These are phyloP conservation scores for Peronosclerospora sorghi DNA, from an alignment of 352 stramenopile species.

Conservation along the genomic window DNA sequence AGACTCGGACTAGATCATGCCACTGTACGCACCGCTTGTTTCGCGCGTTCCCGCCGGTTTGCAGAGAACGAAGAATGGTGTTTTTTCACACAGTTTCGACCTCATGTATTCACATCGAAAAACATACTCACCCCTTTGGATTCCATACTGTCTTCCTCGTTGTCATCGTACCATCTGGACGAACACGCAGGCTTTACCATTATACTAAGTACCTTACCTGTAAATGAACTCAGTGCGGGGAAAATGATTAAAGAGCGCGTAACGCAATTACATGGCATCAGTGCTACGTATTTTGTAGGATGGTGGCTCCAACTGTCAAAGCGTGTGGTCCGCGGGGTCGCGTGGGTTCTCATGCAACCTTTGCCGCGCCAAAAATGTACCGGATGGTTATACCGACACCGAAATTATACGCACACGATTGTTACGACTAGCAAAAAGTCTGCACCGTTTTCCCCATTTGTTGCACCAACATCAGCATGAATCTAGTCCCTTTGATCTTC, in stretches of 20 bases:
- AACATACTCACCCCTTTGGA: slow-evolving; percentile 4
- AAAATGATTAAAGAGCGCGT: slow-evolving; percentile 22
- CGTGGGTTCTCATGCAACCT: slow-evolving; percentile 35
- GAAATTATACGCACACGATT: slow-evolving; percentile 18
- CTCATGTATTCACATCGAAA: background rate
- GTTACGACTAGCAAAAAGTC: slow-evolving; percentile 15
- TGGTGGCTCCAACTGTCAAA: slow-evolving; percentile 8
- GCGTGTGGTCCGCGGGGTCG: slow-evolving; percentile 15
- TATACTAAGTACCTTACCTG: slow-evolving; percentile 19
- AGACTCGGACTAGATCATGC: slow-evolving; percentile 14
- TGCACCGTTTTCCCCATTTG: slow-evolving; percentile 22
- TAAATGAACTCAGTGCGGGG: slow-evolving; percentile 17
- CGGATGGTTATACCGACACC: slow-evolving; percentile 12
- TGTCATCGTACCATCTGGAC: no score
- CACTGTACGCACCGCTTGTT: slow-evolving; percentile 30
- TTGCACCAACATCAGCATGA: slow-evolving; percentile 15
- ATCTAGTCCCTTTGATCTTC: slow-evolving; percentile 1
- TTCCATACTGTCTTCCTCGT: slow-evolving; percentile 7
- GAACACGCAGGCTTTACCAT: slow-evolving; percentile 21
- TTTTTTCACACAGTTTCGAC: slow-evolving; percentile 30
- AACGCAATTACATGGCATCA: slow-evolving; percentile 30
- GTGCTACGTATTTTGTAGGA: slow-evolving; percentile 25
- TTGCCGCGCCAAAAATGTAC: slow-evolving; percentile 6
- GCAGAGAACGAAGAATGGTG: slow-evolving; percentile 36
- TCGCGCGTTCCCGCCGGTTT: slow-evolving; percentile 22